Percentiles rank a stretch among this genome's conserved stretches.
These are phyloP conservation scores for Hirschioporus abietinus DNA, from an alignment of 768 basidiomycete species.

Conservation along the genomic window DNA sequence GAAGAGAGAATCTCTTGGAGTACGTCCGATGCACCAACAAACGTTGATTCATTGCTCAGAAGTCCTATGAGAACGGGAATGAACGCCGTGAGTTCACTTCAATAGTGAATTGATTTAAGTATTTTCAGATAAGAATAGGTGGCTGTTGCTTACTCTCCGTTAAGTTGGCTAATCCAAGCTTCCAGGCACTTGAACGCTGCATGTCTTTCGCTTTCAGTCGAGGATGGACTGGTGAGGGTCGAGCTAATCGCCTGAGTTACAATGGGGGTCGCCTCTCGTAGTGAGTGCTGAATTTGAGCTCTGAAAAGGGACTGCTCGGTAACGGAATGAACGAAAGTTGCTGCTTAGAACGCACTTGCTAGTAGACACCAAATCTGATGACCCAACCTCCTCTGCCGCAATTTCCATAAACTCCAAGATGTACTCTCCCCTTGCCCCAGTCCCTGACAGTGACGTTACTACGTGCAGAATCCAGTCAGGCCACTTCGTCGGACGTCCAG, in stretches of 20 bases:
- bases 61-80: slow-evolving; percentile 58
- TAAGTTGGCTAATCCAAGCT: slow-evolving; percentile 74
- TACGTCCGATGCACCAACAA: slow-evolving; percentile 63
- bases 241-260: slow-evolving; percentile 63
- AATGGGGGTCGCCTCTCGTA: slow-evolving; percentile 63
- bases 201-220: slow-evolving; percentile 43
- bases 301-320: slow-evolving; percentile 29
- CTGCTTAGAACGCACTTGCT: slow-evolving; percentile 52
- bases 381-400: slow-evolving; percentile 74
- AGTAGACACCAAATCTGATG: slow-evolving; percentile 67
- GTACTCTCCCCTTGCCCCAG: slow-evolving; percentile 52
- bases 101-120: slow-evolving; percentile 1
- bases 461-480: slow-evolving; percentile 71
- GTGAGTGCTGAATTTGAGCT: slow-evolving; percentile 55
- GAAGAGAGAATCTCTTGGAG: slow-evolving; percentile 74
- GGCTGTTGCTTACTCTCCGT: slow-evolving; percentile 48
- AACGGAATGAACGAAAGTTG: slow-evolving; percentile 6
- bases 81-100: slow-evolving; percentile 64
- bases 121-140: slow-evolving; percentile 5
- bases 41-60: slow-evolving; percentile 41
- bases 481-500: slow-evolving; percentile 56
- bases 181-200: slow-evolving; percentile 77
- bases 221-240: slow-evolving; percentile 42
- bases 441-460: slow-evolving; percentile 53
- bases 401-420: slow-evolving; percentile 77